These are phyloP conservation scores for Dichomitus squalens DNA, from an alignment of 1,284 basidiomycete genomes.

Conservation along the genomic window DNA sequence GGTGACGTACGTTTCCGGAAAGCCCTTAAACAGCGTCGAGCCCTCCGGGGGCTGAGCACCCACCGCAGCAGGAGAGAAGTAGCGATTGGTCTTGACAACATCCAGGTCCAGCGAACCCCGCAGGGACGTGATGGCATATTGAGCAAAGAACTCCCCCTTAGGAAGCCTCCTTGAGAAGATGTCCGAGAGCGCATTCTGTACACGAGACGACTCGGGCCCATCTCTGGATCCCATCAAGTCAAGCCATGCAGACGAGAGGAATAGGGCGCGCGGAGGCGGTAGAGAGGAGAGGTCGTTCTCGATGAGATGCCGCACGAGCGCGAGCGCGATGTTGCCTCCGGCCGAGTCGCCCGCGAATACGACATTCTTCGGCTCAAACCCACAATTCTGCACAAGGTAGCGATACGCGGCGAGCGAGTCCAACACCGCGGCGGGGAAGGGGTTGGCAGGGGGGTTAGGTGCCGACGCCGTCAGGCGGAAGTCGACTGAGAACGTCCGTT, in stretches of 20 bases:
- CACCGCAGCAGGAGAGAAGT: conserved; percentile 24
- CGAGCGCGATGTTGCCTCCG: conserved; percentile 66
- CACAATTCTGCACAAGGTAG: conserved; percentile 49
- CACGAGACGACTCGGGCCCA: conserved; percentile 31
- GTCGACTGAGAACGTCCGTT: conserved; percentile 30
- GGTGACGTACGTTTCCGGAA: conserved; percentile 28
- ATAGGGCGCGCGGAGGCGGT: conserved; percentile 38
- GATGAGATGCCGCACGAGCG: conserved; percentile 48
- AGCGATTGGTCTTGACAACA: conserved; percentile 15
- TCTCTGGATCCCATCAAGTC: conserved; percentile 48
- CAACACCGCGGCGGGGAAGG: conserved; percentile 65
- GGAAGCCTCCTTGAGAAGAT: conserved; percentile 13
- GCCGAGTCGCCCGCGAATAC: conserved; percentile 75
- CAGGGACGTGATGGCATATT: conserved; percentile 12
- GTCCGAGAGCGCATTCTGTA: conserved; percentile 12
- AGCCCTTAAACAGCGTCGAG: conserved; percentile 23
- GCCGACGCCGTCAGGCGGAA: conserved; percentile 33
- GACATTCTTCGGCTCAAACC: conserved; percentile 48
- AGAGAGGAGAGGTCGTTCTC: conserved; percentile 35
- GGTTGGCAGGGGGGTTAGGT: conserved; percentile 32
- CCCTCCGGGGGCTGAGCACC: conserved; percentile 8
- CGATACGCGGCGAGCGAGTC: conserved; percentile 64
- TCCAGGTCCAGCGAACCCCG: conserved; percentile 15
- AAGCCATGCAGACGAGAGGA: conserved; percentile 60
- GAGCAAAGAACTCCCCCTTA: conserved; percentile 2